Percentiles rank a stretch among this genome's conserved stretches.
These are phyloP conservation scores for Penicillium janthinellum DNA, from an alignment of 2,329 filamentous ascomycete species.

Conservation along the genomic window DNA sequence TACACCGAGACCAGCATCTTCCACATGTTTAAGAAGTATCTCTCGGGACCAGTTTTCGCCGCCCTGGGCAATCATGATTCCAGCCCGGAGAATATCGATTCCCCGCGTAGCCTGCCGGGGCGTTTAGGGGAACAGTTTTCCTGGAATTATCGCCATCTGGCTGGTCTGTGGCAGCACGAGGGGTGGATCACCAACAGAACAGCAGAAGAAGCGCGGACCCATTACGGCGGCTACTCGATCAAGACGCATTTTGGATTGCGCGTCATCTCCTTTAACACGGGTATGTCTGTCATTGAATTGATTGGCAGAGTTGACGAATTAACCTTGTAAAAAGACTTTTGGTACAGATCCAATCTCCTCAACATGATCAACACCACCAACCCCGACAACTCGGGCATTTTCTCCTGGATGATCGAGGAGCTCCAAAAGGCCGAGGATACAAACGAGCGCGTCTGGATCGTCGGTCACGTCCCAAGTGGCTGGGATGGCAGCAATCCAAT, in stretches of 20 bases:
- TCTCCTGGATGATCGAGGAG: constrained; percentile 55
- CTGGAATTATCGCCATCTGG: constrained; percentile 61
- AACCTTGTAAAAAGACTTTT: constrained; percentile 22
- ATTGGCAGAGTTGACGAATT: neutral
- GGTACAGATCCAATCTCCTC: constrained; percentile 46
- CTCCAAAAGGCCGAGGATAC: constrained; percentile 56
- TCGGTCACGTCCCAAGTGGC: constrained; percentile 58
- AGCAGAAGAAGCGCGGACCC: constrained; percentile 51
- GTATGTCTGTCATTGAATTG: constrained; percentile 44
- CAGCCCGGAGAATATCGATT: constrained; percentile 56
- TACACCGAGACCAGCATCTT: constrained; percentile 58
- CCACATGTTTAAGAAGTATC: constrained; percentile 58
- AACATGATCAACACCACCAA: constrained; percentile 57
- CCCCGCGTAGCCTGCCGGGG: constrained; percentile 56
- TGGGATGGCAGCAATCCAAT: constrained; percentile 60
- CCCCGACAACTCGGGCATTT: constrained; percentile 53
- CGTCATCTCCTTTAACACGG: constrained; percentile 57
- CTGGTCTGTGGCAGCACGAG: constrained; percentile 58
- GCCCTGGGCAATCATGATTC: constrained; percentile 62
- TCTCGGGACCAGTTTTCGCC: constrained; percentile 59
- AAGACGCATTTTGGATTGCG: constrained; percentile 56
- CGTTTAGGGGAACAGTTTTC: constrained; percentile 57
- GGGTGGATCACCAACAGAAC: constrained; percentile 55
- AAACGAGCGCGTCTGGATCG: constrained; percentile 57
- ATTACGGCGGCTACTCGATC: constrained; percentile 60